Conservation (phyloP, 495 filamentous ascomycete genomes). For the Xylaria telfairii region DNA sequence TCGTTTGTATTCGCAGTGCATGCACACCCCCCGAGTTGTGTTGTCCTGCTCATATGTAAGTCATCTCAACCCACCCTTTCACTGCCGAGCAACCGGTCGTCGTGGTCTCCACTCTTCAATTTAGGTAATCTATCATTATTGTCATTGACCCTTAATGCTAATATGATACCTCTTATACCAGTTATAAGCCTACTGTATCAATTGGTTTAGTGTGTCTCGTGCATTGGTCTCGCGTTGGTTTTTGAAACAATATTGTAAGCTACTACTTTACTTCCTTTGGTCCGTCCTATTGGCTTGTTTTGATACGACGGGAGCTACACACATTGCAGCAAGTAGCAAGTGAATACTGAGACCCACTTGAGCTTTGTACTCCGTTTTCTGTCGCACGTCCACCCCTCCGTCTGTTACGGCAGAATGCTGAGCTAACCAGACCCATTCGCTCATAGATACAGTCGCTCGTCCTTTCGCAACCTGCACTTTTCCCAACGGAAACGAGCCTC, state of each 20-base stretch:
- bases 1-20: neutral
- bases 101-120: neutral
- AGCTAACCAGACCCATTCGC: neutral
- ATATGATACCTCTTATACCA: neutral
- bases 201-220: neutral
- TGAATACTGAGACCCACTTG: neutral
- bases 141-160: neutral
- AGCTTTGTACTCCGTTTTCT: neutral
- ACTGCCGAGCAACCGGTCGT: no score
- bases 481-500: neutral
- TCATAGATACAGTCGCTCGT: conserved; percentile 11
- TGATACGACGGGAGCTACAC: no score
- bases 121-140: neutral
- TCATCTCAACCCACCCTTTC: no score
- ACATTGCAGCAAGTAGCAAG: neutral
- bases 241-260: neutral
- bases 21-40: neutral
- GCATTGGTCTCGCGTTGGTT: neutral
- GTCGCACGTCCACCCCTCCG: neutral
- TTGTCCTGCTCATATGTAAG: neutral
- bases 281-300: neutral
- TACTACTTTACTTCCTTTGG: neutral
- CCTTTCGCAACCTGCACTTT: conserved; percentile 7
- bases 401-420: conserved; percentile 11
- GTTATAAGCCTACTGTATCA: neutral